Base-by-base conservation (phyloP, 2,329 filamentous ascomycete species). In the Arachnomyces sp. region DNA sequence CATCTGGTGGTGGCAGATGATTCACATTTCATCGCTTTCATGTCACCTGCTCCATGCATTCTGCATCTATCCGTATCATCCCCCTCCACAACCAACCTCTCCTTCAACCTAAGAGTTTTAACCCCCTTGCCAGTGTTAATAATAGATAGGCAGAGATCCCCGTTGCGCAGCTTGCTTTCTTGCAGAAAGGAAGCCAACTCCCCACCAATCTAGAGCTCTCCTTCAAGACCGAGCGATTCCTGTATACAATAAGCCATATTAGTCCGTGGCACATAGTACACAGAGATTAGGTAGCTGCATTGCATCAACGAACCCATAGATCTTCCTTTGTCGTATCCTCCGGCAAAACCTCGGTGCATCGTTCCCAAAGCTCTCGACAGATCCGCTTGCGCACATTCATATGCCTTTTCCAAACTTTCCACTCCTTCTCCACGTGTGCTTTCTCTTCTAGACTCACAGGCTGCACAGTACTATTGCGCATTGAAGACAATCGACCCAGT, bases 361-460 rank as follows among this genome's bases (percentile, higher is more conserved):
- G 52, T 36, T 48, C 58, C 75, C 74, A 78, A 49, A 77, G 51
- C 44, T 75, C 69, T 36, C 49, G 54, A 38, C 65, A 68, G 47
- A 78, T 73, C 52, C 58, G 68, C 55, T 65, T 65, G 43, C 75
- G 68, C 34, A 54, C 53, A 21, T 42, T 52, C 30, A 58, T 63
- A 33, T 65, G 56, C 17, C 40, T 54, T 37, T 54, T 54, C 70
- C 72, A 74, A 46, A 56, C 57, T 46, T 59, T 66, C 59, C 67
- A 69, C 42, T 72, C 69, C 38, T 45, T 56, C 31, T 73, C 67
- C 2, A 74, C 62, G 14, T 53, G 54, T 36, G 65, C 62, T 35
- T 66, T 63, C 53, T 78, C 73, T 38, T 71, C 63, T 15, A 59
- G 59, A 28, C 64, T 69, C 3, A 78, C 63, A 7, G 44, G 34